A percentile compares a stretch with the other conserved stretches of the same genome.
Conservation (phyloP, 805 yeast genomes). For the Lachancea cidri region DNA sequence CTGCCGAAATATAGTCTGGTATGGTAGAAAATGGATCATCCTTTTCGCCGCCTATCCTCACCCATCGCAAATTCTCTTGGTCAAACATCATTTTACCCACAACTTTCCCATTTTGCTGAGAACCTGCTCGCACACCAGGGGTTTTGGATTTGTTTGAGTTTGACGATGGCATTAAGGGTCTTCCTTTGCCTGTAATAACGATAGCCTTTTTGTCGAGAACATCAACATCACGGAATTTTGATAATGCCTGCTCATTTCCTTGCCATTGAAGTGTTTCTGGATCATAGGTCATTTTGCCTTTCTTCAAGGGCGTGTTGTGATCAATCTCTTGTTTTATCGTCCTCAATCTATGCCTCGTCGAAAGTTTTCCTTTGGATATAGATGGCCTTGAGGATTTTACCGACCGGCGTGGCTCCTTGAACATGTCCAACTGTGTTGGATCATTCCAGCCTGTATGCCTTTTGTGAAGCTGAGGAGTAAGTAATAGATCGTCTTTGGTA, state of each 20-base stretch:
- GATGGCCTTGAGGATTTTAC: neutral
- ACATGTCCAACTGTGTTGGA: conserved; percentile 17
- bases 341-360: conserved; percentile 11
- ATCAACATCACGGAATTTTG: conserved; percentile 22
- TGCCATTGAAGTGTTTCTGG: conserved; percentile 30
- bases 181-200: conserved; percentile 14
- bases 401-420: conserved; percentile 16
- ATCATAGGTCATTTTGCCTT: conserved; percentile 28
- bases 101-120: conserved; percentile 12
- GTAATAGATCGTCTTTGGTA: conserved; percentile 21
- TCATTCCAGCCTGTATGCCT: conserved; percentile 21
- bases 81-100: conserved; percentile 33
- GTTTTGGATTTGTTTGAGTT: conserved; percentile 2
- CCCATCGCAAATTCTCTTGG: conserved; percentile 31
- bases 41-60: conserved; percentile 23
- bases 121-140: neutral
- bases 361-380: neutral
- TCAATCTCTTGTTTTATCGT: conserved; percentile 33
- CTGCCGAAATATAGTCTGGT: conserved; percentile 17
- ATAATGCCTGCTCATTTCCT: conserved; percentile 25
- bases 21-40: conserved; percentile 30
- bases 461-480: conserved; percentile 27
- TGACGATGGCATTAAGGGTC: conserved; percentile 1
- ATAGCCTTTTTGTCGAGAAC: conserved; percentile 21
- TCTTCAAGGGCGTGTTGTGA: conserved; percentile 30